Percentiles rank a stretch among this genome's conserved stretches.
Evolutionary conservation across 148 eudicot genomes (phyloP).

Genomic region (Fagopyrum homotropicum): DNA sequence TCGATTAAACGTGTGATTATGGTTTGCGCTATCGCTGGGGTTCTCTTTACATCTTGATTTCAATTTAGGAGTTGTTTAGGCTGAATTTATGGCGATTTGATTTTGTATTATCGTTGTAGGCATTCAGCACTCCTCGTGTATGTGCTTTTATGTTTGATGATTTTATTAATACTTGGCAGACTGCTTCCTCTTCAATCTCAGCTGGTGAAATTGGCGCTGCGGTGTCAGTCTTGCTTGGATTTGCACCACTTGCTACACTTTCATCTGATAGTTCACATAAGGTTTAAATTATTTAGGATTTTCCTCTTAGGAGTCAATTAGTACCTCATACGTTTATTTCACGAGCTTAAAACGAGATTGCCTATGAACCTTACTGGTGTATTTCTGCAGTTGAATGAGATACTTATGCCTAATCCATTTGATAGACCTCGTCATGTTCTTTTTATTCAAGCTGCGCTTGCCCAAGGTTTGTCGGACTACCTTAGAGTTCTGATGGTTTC

Average conservation of each 20-base stretch:
- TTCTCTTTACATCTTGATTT: neutral
- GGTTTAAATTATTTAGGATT: conserved; percentile 27
- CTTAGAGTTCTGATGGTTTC: neutral
- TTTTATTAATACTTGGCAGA: conserved; percentile 12
- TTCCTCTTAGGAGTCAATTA: neutral
- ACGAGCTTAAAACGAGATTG: neutral
- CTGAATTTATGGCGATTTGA: neutral
- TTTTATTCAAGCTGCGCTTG: conserved; percentile 61
- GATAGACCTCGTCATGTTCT: conserved; percentile 81
- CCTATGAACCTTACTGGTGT: neutral
- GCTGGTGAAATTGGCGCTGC: conserved; percentile 77
- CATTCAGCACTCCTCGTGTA: neutral
- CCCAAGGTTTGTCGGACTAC: conserved; percentile 45
- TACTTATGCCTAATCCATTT: conserved; percentile 88
- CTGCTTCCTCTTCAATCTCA: conserved; percentile 37
- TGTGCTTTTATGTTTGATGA: neutral
- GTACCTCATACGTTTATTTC: neutral
- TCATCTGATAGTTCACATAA: conserved; percentile 70
- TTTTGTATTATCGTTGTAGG: neutral
- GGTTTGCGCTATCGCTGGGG: neutral
- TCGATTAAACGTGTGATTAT: neutral
- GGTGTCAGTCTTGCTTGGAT: conserved; percentile 86
- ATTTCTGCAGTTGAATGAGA: conserved; percentile 65
- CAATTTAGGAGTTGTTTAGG: neutral
- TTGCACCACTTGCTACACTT: conserved; percentile 66